Evolutionary conservation across 768 basidiomycete species (phyloP).

Genomic region (Tylopilus plumbeoviolaceoides): DNA sequence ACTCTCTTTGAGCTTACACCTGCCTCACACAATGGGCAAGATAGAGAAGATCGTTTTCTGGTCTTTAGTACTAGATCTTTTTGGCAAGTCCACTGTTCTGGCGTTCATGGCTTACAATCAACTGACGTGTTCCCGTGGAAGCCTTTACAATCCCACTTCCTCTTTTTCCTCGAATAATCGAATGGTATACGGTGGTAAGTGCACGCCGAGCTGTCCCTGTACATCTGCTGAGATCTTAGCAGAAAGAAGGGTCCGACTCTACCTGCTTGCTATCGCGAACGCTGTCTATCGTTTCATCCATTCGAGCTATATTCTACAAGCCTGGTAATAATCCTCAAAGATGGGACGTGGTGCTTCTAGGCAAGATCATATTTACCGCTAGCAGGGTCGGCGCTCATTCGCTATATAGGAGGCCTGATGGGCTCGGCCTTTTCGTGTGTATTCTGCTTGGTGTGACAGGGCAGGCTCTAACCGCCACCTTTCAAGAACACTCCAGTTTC

Average conservation of each 20-base stretch:
- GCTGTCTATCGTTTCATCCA: conserved; percentile 57
- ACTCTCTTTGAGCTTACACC: background rate
- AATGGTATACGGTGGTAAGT: conserved; percentile 80
- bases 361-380: conserved; percentile 33
- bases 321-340: conserved; percentile 58
- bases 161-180: conserved; percentile 94
- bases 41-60: conserved; percentile 85
- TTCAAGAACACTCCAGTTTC: conserved; percentile 73
- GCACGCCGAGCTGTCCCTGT: background rate
- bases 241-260: conserved; percentile 72
- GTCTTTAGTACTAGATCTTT: conserved; percentile 85
- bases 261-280: conserved; percentile 71
- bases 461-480: conserved; percentile 29
- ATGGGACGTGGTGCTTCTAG: conserved; percentile 96
- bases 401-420: conserved; percentile 70
- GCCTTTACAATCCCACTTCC: conserved; percentile 96
- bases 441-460: conserved; percentile 27
- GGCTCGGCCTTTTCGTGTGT: conserved; percentile 90
- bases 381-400: conserved; percentile 6
- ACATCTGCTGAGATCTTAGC: conserved; percentile 2
- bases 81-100: conserved; percentile 42
- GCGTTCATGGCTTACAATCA: background rate
- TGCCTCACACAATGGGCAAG: conserved; percentile 45
- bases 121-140: conserved; percentile 29
- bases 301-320: conserved; percentile 64